phyloP scores from a whole-genome alignment of 73 alveolate genomes.

The Paramecium sonneborni region DNA sequence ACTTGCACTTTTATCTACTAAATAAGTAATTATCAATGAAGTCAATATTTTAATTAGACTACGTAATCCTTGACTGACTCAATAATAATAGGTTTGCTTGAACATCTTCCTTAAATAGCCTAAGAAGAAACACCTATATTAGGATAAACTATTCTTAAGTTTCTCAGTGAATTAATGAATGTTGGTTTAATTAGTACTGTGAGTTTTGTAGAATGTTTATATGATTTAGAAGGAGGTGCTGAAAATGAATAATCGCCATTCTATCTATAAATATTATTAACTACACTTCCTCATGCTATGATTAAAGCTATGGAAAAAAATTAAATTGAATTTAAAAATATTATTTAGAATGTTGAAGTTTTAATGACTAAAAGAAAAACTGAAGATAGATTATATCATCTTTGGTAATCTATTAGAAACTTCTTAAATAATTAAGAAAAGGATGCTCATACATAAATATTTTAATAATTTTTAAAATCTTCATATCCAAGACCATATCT shows the following conservation, averaged over 20 bases:
- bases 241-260: slow-evolving; percentile 38
- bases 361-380: slow-evolving; percentile 11
- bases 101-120: background rate
- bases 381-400: background rate
- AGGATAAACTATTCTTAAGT: slow-evolving; percentile 33
- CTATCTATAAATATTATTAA: slow-evolving; percentile 1
- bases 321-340: slow-evolving; percentile 40
- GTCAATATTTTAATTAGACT: background rate
- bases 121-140: slow-evolving; percentile 16
- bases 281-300: slow-evolving; percentile 51
- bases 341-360: slow-evolving; percentile 33
- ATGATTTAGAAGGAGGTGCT: slow-evolving; percentile 48
- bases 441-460: background rate
- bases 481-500: slow-evolving; percentile 50
- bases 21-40: slow-evolving; percentile 1
- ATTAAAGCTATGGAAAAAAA: slow-evolving; percentile 37
- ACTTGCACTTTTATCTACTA: background rate
- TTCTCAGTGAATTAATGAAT: slow-evolving; percentile 39
- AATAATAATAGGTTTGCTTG: background rate
- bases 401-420: slow-evolving; percentile 26
- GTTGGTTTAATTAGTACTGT: slow-evolving; percentile 16
- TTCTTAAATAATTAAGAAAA: slow-evolving; percentile 31
- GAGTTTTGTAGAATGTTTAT: slow-evolving; percentile 36
- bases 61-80: slow-evolving; percentile 37
- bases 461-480: background rate